Base-by-base conservation (phyloP, 352 stramenopile genomes). In the Bremia lactucae region DNA sequence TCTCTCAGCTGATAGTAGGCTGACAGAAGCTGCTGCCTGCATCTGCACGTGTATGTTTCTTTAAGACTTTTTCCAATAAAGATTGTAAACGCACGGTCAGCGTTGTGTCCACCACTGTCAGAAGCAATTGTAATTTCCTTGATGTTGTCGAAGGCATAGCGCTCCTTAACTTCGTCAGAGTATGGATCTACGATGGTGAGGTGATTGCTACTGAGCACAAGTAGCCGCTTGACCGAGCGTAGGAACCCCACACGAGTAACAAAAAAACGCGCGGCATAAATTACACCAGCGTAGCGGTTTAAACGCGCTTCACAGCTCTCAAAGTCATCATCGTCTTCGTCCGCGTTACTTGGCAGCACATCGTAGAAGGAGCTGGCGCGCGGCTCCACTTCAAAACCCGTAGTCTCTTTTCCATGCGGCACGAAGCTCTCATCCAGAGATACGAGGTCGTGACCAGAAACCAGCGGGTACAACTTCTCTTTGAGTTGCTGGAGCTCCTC, bases 121-220 rank as follows among this genome's bases (percentile, higher is more conserved):
- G 70, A 69, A 7, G 78, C 76, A 22, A 87, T 65, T 18, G 73
- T 90, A 41, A 91, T 87, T 57, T 91, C 81, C 45, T 86, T 90
- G 43, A 93, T 93, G 48, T 87, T 87, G 43, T 88, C 75, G 44
- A 87, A 93, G 25, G 75, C 67, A 36, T 88, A 90, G 21, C 76
- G 77, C 50, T 93, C 81, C 36, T 88, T 90, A 19, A 89, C 76
- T 47, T 90, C 75, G 20, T 91, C 81, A 3, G 72, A 83, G 50
- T 87, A 87, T 28, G 81, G 81, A 36, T 93, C 81, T 24, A 90
- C 63, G 26, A 90, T 79, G 6, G 75, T 90, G 49, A 93, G 46
- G 47, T 93, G 76, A 38, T 70, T 72, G 36, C 63, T 83, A 29
- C 75, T 89, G 26, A 93, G 53, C 36, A 91, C 74, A 68, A 93